phyloP scores from a whole-genome alignment of 768 basidiomycete genomes.

The Polyporus arcularius region DNA sequence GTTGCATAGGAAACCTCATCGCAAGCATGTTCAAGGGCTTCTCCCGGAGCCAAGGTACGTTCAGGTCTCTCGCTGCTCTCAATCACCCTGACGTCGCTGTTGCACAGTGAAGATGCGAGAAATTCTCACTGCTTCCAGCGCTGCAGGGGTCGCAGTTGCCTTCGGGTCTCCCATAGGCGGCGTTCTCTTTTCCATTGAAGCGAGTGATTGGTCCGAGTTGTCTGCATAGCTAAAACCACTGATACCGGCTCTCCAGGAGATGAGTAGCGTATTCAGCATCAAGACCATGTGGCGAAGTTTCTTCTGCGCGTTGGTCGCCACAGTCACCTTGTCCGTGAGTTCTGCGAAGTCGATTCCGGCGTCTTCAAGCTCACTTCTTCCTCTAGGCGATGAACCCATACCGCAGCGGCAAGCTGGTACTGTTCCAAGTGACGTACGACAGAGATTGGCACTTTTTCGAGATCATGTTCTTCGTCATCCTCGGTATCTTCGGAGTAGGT shows the following conservation, averaged over 20 bases:
- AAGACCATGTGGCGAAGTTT: conserved; percentile 99
- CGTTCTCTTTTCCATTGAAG: conserved; percentile 97
- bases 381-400: conserved; percentile 82
- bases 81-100: conserved; percentile 39
- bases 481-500: conserved; percentile 93
- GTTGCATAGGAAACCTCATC: conserved; percentile 89
- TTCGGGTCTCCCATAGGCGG: conserved; percentile 99
- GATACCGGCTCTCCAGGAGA: conserved; percentile 66
- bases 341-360: neutral
- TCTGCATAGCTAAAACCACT: neutral
- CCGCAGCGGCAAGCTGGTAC: conserved; percentile 94
- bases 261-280: conserved; percentile 96
- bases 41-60: conserved; percentile 83
- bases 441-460: conserved; percentile 99
- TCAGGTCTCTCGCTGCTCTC: neutral
- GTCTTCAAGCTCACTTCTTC: neutral
- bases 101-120: conserved; percentile 68
- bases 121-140: conserved; percentile 91
- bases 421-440: conserved; percentile 97
- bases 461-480: conserved; percentile 92
- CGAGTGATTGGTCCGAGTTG: conserved; percentile 29
- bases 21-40: conserved; percentile 82
- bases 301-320: conserved; percentile 95
- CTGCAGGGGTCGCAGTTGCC: conserved; percentile 97
- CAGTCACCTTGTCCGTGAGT: conserved; percentile 91